Conservation (phyloP, 352 stramenopile genomes). For the Vaucheria bursata region DNA sequence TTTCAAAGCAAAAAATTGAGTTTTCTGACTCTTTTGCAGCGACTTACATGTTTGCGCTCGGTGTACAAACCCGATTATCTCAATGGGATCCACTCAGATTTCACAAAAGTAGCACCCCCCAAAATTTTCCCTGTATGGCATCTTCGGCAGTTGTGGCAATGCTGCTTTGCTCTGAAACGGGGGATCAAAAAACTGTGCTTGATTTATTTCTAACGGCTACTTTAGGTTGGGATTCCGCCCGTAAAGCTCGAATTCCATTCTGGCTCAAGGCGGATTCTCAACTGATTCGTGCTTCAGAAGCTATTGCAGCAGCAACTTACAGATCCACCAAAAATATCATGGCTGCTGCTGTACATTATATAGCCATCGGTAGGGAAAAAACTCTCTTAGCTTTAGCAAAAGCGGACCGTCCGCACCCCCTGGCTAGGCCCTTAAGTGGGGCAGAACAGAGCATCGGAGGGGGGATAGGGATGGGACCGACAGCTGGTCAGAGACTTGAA, state of each 20-base stretch:
- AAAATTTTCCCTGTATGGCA: too few relatives aligned
- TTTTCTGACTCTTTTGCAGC: too few relatives aligned
- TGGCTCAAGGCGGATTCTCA: slow-evolving; percentile 18
- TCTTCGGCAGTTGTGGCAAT: slow-evolving; percentile 39
- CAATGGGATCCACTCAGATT: too few relatives aligned
- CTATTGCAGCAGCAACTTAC: slow-evolving; percentile 27
- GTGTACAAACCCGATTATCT: too few relatives aligned
- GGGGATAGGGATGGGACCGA: slow-evolving; percentile 1
- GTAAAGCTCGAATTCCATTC: slow-evolving; percentile 23
- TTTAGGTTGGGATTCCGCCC: slow-evolving; percentile 21
- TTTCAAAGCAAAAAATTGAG: too few relatives aligned
- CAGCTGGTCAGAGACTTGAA: slow-evolving; percentile 25
- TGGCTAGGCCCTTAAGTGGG: slow-evolving; percentile 22
- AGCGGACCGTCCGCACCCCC: slow-evolving; percentile 16
- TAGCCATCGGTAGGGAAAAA: slow-evolving; percentile 34
- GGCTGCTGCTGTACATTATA: slow-evolving; percentile 32
- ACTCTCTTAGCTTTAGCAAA: slow-evolving; percentile 38
- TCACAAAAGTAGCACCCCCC: too few relatives aligned
- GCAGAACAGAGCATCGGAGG: slow-evolving; percentile 5
- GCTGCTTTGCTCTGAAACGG: slow-evolving; percentile 19
- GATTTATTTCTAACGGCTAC: slow-evolving; percentile 10
- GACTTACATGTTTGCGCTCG: too few relatives aligned
- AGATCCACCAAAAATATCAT: slow-evolving; percentile 35
- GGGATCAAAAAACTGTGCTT: slow-evolving; percentile 19
- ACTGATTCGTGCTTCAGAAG: slow-evolving; percentile 27